These are phyloP conservation scores for Pisolithus albus DNA, from an alignment of 768 basidiomycete genomes.

Conservation along the genomic window DNA sequence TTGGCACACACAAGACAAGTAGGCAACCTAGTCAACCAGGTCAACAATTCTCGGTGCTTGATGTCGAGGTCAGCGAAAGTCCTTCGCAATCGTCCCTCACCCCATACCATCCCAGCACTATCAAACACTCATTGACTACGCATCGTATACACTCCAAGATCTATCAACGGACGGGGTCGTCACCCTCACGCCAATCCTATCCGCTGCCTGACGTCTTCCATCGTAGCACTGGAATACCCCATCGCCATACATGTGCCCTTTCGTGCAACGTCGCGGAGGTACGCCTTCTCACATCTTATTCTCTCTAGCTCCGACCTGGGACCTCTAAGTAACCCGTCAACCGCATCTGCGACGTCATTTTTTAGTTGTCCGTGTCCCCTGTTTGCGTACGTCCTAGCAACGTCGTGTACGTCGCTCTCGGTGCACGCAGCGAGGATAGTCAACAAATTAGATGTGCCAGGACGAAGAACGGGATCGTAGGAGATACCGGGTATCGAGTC, in stretches of 20 bases:
- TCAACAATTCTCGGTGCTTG: no score
- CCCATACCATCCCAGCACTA: no score
- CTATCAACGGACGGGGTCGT: no score
- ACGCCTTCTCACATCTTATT: no score
- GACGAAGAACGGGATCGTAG: conserved; percentile 73
- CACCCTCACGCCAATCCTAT: no score
- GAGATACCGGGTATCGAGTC: conserved; percentile 72
- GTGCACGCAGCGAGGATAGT: conserved; percentile 74
- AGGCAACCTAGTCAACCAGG: no score
- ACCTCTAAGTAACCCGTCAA: conserved; percentile 42
- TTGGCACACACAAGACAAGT: no score
- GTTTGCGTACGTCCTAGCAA: conserved; percentile 46
- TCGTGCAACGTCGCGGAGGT: conserved; percentile 53
- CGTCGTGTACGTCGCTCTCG: conserved; percentile 33
- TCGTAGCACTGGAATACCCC: conserved; percentile 51
- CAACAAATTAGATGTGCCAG: conserved; percentile 79
- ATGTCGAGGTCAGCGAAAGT: no score
- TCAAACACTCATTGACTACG: no score
- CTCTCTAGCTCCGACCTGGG: conserved; percentile 42
- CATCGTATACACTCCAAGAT: no score
- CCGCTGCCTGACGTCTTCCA: conserved; percentile 53
- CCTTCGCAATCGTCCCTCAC: no score
- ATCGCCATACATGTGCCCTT: conserved; percentile 61
- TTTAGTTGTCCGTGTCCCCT: conserved; percentile 68
- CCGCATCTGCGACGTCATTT: conserved; percentile 62